These are phyloP conservation scores for Trapa incisa DNA, from an alignment of 345 rosid genomes.

Conservation along the genomic window DNA sequence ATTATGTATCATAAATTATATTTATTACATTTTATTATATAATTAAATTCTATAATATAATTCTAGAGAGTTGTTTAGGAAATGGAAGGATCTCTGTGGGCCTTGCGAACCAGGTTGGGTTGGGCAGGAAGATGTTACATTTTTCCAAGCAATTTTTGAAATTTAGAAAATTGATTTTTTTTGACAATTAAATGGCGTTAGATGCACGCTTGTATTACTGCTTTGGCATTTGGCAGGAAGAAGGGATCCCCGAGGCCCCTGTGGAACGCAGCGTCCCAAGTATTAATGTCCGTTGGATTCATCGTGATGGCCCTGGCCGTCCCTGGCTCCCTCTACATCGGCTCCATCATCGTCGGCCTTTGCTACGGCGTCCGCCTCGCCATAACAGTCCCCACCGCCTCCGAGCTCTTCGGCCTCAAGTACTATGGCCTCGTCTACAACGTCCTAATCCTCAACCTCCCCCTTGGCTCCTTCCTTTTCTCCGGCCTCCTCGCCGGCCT, in stretches of 20 bases:
- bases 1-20: too few relatives aligned
- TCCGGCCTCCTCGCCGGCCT: slow-evolving; percentile 86
- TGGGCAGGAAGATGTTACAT: too few relatives aligned
- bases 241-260: slow-evolving; percentile 81
- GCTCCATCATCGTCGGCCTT: slow-evolving; percentile 71
- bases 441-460: slow-evolving; percentile 75
- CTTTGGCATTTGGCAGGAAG: slow-evolving; percentile 30
- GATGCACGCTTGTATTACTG: not conserved
- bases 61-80: too few relatives aligned
- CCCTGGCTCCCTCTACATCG: slow-evolving; percentile 72
- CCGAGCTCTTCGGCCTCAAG: slow-evolving; percentile 91
- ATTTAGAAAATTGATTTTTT: not conserved
- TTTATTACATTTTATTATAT: too few relatives aligned
- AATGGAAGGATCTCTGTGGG: too few relatives aligned
- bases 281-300: slow-evolving; percentile 75
- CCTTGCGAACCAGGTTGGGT: too few relatives aligned
- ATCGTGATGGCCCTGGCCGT: slow-evolving; percentile 64
- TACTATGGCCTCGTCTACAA: slow-evolving; percentile 81
- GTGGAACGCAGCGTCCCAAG: slow-evolving; percentile 91
- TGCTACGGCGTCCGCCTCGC: slow-evolving; percentile 93
- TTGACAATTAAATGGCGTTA: too few relatives aligned
- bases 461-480: slow-evolving; percentile 86
- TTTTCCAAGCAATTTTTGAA: too few relatives aligned
- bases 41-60: too few relatives aligned
- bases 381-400: slow-evolving; percentile 74